Evolutionary conservation across 768 basidiomycete genomes (phyloP).

Genomic region (Amanita rubescens): DNA sequence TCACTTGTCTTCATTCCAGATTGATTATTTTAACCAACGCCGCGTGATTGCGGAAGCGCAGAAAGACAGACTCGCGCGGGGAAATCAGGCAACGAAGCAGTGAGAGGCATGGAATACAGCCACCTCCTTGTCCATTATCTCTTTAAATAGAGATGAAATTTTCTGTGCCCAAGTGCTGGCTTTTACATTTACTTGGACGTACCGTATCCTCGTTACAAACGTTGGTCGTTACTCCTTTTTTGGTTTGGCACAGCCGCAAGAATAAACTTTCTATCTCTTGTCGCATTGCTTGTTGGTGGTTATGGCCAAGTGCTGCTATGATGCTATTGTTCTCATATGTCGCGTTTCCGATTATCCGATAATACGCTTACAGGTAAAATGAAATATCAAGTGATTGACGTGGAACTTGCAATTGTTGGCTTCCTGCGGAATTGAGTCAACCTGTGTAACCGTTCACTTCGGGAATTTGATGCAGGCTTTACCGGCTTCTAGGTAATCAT

Average conservation of each 20-base stretch:
- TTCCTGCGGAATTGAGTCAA: too few relatives aligned
- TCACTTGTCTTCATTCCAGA: too few relatives aligned
- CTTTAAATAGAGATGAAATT: neutral
- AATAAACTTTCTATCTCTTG: too few relatives aligned
- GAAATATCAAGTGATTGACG: too few relatives aligned
- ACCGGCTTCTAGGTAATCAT: neutral
- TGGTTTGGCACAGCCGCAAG: too few relatives aligned
- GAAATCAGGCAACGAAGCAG: constrained; percentile 27
- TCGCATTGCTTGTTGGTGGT: too few relatives aligned
- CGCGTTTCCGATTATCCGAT: too few relatives aligned
- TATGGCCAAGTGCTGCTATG: too few relatives aligned
- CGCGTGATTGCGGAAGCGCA: constrained; percentile 76
- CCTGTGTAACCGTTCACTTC: neutral
- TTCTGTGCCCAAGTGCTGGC: neutral
- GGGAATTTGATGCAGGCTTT: neutral
- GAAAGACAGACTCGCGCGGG: constrained; percentile 56
- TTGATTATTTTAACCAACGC: constrained; percentile 93
- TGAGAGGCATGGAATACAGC: constrained; percentile 13
- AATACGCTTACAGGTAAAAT: too few relatives aligned
- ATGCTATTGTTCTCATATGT: too few relatives aligned
- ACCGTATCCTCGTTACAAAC: neutral
- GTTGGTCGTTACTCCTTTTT: too few relatives aligned
- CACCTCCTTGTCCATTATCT: neutral
- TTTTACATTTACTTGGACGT: neutral
- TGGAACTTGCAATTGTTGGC: too few relatives aligned